phyloP scores from a whole-genome alignment of 495 filamentous ascomycete genomes.

The Delitschia confertaspora region DNA sequence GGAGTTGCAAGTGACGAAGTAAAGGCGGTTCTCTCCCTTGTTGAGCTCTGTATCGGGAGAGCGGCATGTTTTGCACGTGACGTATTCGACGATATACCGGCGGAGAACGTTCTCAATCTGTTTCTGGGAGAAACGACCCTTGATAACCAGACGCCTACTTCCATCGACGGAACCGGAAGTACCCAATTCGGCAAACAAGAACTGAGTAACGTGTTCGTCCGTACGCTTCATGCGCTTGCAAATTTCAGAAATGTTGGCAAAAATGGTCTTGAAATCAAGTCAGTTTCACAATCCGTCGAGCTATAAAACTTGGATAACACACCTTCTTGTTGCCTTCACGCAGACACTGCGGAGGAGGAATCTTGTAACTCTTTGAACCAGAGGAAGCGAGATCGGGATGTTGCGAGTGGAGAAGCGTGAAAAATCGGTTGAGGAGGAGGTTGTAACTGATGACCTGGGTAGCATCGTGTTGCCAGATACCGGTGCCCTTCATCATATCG shows the following conservation, averaged over 20 bases:
- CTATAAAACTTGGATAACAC: too few species aligned
- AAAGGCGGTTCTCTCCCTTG: constrained; percentile 96
- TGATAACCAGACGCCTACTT: constrained; percentile 87
- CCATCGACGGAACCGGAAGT: constrained; percentile 92
- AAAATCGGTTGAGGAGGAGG: constrained; percentile 79
- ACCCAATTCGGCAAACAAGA: constrained; percentile 95
- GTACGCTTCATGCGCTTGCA: constrained; percentile 92
- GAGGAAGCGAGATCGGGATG: constrained; percentile 87
- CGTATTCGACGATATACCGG: constrained; percentile 96
- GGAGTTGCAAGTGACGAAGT: constrained; percentile 76
- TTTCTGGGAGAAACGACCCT: constrained; percentile 97
- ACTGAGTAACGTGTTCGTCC: constrained; percentile 94
- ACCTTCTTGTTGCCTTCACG: constrained; percentile 97
- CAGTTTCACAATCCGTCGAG: too few species aligned
- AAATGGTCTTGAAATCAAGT: constrained; percentile 74
- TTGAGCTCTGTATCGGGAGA: constrained; percentile 90
- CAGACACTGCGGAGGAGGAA: constrained; percentile 95
- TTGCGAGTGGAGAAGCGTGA: constrained; percentile 79
- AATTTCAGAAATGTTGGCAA: constrained; percentile 93
- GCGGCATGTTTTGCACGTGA: constrained; percentile 96
- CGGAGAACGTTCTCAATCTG: constrained; percentile 93
- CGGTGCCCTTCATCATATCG: constrained; percentile 82
- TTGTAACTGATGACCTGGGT: constrained; percentile 71
- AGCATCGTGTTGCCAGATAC: constrained; percentile 82
- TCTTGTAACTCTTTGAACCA: constrained; percentile 92